Evolutionary conservation across 805 yeast species (phyloP), one percentile per base, ranked within the genome.

Genomic region (Scheffersomyces spartinae): DNA sequence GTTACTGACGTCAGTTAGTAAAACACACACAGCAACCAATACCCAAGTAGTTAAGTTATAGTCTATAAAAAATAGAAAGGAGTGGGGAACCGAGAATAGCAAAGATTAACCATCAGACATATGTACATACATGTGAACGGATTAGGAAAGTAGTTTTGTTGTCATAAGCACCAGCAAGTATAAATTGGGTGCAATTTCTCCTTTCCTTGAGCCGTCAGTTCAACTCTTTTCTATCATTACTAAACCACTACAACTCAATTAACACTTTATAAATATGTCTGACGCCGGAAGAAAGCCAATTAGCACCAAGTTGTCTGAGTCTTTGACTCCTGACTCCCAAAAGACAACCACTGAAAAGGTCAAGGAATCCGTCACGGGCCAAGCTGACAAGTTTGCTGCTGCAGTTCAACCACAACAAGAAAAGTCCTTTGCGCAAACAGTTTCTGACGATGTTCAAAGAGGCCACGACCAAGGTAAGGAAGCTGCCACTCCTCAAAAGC

Each of bases 221-320:
- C n/a, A n/a, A n/a, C n/a, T 31, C 34, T 3, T 20, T 33, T 7
- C 23, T 28, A 11, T 29, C 25, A 10, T 32, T 39, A 26, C 46
- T 17, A 17, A 17, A 17, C 38, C 15, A 37, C 18, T 7, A 17
- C 9, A 17, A 25, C 7, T 13, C 6, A 13, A 25, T 6, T 7
- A 8, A 13, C 14, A 25, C 10, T 14, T 6, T 7, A 27, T n/a
- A 13, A 29, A 13, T 21, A 54, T 54, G 61, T 47, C 61, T 37
- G 61, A 62, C 52, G 47, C 66, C 34, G 82, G 79, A 44, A 79
- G 94, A 77, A 83, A 84, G 62, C 59, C 69, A 49, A 66, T 83
- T 47, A 40, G 74, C 37, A 78, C 77, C 50, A 80, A 82, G 57
- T 57, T 69, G 40, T 30, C 66, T 27, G 94, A 83, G 64, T 45